Base-by-base conservation (phyloP, 2,329 filamentous ascomycete species). In the Fusarium sp. region DNA sequence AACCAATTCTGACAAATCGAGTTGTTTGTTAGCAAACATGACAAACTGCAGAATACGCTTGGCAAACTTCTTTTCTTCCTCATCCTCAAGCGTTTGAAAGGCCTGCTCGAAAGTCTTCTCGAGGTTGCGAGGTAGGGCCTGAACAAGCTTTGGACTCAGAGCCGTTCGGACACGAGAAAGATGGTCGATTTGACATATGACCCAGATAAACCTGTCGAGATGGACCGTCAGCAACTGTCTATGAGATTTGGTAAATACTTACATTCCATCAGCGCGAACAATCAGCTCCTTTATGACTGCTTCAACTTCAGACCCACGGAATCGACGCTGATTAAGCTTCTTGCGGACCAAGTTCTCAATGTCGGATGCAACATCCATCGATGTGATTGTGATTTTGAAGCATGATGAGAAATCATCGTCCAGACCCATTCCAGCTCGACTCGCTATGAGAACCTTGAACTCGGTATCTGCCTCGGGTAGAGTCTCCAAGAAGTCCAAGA, bases 181-280 rank as follows among this genome's bases (percentile, higher is more conserved):
- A 10, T 52, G 49, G 0, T 52, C 49, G 0, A 52, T 35, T 5
- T 52, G 49, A 10, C 49, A 52, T 8, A 52, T 52, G 6, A 52
- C 49, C 49, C 49, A 52, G 10, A 52, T 35, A 4, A 52, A 37
- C 49, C 49, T 37, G 18, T 16, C 7, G 2, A 19, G 6, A 0
- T 0, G 0, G 2, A 33, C 1, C 1, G 11, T 51, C 1, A 51
- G 29, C 46, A 0, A 0, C 0, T 10, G 8, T 0, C 5, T 2
- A 1, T 33, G 11, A 8, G 16, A 4, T 15, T 7, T 19, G 3
- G 1, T 8, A 2, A 3, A 2, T 5, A 37, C 49, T 21, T 16
- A 16, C 49, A 52, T 52, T 11, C 49, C 49, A 7, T 52, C 49
- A 7, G 49, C 49, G 0, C 49, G 49, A 4, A 21, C 1, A 3